Base-by-base conservation (phyloP, 2,329 filamentous ascomycete species). In the Pseudogymnoascus sp. region DNA sequence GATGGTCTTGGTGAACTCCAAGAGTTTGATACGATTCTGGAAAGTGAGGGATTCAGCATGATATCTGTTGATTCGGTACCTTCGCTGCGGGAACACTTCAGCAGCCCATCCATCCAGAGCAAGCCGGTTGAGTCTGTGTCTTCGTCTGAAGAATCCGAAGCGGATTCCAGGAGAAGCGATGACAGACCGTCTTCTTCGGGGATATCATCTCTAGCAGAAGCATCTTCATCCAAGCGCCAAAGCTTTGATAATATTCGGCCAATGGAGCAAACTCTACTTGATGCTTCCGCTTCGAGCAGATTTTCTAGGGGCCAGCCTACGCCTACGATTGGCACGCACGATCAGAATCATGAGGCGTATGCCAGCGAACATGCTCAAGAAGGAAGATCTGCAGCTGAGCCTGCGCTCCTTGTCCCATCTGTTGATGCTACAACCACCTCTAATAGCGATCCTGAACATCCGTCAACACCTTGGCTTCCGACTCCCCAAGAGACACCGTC, bases 1-100 rank as follows among this genome's bases (percentile, higher is more conserved):
- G 71, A 76, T 28, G 74, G 60, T n/a, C 25, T 65, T 38, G 66
- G 64, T 6, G 65, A 76, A 16, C 72, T 77, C 60, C 70, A 70
- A 38, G 79, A 79, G 47, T 80, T 78, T 63, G 79, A 82, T 67
- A 79, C 80, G 1, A 79, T 82, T 18, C 74, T 82, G 64, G 80
- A 82, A 68, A 81, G 80, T 64, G 80, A 82, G 71, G 80, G 77
- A 2, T 82, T 82, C 63, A 82, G 79, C 62, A 81, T 82, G 78
- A 79, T 82, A 54, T 81, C 80, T 11, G 70, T 82, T 47, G 76
- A 80, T 62, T 79, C 79, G 2, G 69, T 82, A 20, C 78, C 78
- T 5, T 82, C 79, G 2, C 73, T 77, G 20, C 74, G 74, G 64
- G 74, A 78, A 64, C 72, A 75, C 61, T 67, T 72, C 2, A 70